These are phyloP conservation scores for Alternaria brassicicola DNA, from an alignment of 2,329 filamentous ascomycete genomes.

Conservation along the genomic window DNA sequence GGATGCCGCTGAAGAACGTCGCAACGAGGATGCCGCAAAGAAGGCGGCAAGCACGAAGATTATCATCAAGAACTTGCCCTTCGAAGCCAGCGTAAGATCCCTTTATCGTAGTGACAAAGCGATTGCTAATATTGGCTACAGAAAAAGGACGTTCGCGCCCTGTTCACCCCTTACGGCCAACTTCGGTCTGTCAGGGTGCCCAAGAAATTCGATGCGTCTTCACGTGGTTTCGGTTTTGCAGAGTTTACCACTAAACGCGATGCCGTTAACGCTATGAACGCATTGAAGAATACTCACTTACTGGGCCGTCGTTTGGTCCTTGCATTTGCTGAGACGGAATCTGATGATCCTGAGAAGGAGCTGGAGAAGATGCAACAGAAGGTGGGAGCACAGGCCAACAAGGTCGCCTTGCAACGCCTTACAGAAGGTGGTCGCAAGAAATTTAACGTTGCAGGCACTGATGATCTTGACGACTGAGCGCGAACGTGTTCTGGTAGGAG, in stretches of 20 bases:
- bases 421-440: constrained; percentile 83
- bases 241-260: constrained; percentile 93
- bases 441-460: constrained; percentile 78
- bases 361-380: constrained; percentile 98
- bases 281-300: constrained; percentile 90
- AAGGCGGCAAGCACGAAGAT: constrained; percentile 87
- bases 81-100: constrained; percentile 67
- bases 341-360: constrained; percentile 91
- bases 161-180: constrained; percentile 90
- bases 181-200: constrained; percentile 91
- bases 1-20: constrained; percentile 86
- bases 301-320: constrained; percentile 87
- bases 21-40: constrained; percentile 81
- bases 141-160: constrained; percentile 86
- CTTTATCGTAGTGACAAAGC: constrained; percentile 9
- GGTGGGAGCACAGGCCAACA: constrained; percentile 86
- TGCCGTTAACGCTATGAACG: constrained; percentile 87
- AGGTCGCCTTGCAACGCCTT: constrained; percentile 87
- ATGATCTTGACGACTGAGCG: constrained; percentile 58
- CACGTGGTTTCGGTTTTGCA: constrained; percentile 94
- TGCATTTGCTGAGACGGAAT: constrained; percentile 87
- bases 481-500: constrained; percentile 39
- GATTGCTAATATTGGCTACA: constrained; percentile 28
- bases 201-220: constrained; percentile 88
- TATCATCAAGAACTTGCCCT: constrained; percentile 97